Percentiles rank a stretch among this genome's conserved stretches.
These are phyloP conservation scores for Leptodontidium sp. DNA, from an alignment of 2,329 filamentous ascomycete species.

Conservation along the genomic window DNA sequence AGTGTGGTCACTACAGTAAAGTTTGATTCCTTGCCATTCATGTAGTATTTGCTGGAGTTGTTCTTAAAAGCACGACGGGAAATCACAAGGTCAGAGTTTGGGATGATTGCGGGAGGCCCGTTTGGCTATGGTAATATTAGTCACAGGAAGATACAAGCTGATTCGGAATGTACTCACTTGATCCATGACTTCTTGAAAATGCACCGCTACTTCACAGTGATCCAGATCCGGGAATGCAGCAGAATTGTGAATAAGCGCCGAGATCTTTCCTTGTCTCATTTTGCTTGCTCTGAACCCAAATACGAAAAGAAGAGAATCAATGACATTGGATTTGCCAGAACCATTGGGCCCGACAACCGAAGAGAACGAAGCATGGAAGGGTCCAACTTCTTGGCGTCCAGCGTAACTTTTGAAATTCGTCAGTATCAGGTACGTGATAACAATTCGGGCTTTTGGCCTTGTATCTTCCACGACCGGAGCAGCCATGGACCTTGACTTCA, in stretches of 20 bases:
- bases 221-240: slow-evolving; percentile 85
- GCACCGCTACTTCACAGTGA: slow-evolving; percentile 93
- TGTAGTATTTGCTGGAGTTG: slow-evolving; percentile 98
- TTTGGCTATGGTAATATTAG: slow-evolving; percentile 59
- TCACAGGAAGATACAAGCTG: slow-evolving; percentile 21
- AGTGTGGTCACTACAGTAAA: slow-evolving; percentile 92
- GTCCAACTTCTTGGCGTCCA: slow-evolving; percentile 91
- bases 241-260: slow-evolving; percentile 96
- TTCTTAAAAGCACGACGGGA: slow-evolving; percentile 96
- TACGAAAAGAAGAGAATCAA: slow-evolving; percentile 97
- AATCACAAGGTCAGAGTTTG: slow-evolving; percentile 84
- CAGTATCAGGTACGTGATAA: slow-evolving; percentile 90
- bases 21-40: slow-evolving; percentile 87
- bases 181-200: slow-evolving; percentile 96
- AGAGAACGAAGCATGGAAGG: slow-evolving; percentile 96
- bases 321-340: slow-evolving; percentile 98
- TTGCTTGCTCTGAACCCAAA: slow-evolving; percentile 99
- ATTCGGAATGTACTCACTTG: slow-evolving; percentile 56
- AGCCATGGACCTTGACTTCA: slow-evolving; percentile 80
- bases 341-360: slow-evolving; percentile 98
- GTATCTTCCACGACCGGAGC: slow-evolving; percentile 75
- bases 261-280: slow-evolving; percentile 99
- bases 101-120: slow-evolving; percentile 78
- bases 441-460: slow-evolving; percentile 83
- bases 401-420: slow-evolving; percentile 99